Evolutionary conservation across 2,329 filamentous ascomycete species (phyloP).

Genomic region (Basipetospora chlamydospora): DNA sequence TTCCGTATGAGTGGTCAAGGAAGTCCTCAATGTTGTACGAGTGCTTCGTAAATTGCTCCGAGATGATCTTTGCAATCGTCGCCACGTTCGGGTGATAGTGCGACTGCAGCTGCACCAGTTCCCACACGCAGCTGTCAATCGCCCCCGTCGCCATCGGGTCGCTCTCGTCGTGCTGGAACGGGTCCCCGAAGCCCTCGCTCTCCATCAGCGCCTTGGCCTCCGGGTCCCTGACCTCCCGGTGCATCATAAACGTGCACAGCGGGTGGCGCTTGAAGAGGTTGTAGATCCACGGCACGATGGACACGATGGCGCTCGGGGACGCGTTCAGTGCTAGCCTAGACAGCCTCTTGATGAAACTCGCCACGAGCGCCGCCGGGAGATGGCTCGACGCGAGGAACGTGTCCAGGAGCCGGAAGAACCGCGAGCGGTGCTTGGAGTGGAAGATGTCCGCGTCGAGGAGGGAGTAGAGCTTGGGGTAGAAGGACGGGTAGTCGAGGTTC

Average conservation of each 20-base stretch:
- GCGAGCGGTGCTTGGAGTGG: constrained; percentile 86
- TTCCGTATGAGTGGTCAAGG: constrained; percentile 81
- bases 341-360: constrained; percentile 92
- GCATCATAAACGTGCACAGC: constrained; percentile 89
- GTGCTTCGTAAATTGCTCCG: constrained; percentile 94
- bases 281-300: constrained; percentile 84
- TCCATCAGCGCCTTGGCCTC: constrained; percentile 45
- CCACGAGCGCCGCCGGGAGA: constrained; percentile 77
- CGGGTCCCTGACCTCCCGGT: constrained; percentile 51
- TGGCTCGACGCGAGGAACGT: constrained; percentile 85
- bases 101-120: constrained; percentile 75
- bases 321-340: constrained; percentile 73
- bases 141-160: constrained; percentile 79
- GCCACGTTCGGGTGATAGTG: constrained; percentile 98
- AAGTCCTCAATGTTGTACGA: constrained; percentile 96
- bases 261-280: constrained; percentile 86
- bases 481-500: constrained; percentile 90
- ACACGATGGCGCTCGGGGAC: constrained; percentile 78
- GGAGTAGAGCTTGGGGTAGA: constrained; percentile 89
- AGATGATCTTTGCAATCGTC: constrained; percentile 82
- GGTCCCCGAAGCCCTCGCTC: constrained; percentile 49
- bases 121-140: constrained; percentile 90
- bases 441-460: constrained; percentile 73
- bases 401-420: constrained; percentile 84
- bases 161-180: constrained; percentile 58